phyloP scores from a whole-genome alignment of 108 stramenopile genomes.

The Craspedostauros australis region DNA sequence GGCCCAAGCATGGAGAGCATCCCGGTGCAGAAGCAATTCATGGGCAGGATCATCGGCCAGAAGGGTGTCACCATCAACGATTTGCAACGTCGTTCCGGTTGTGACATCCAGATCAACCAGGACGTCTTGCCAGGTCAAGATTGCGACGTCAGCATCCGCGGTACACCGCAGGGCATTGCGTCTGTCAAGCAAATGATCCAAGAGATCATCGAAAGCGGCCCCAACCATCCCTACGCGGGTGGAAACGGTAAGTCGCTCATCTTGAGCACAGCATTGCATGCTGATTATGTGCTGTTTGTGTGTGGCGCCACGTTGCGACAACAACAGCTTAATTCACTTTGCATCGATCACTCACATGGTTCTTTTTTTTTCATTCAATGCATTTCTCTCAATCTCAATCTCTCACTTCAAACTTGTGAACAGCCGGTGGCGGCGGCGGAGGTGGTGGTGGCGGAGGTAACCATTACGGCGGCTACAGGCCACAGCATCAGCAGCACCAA shows the following conservation, averaged over 20 bases:
- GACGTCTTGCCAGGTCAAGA: conserved; percentile 76
- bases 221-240: conserved; percentile 82
- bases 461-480: conserved; percentile 25
- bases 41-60: conserved; percentile 86
- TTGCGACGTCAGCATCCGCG: conserved; percentile 79
- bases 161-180: conserved; percentile 63
- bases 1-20: conserved; percentile 48
- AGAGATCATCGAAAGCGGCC: conserved; percentile 84
- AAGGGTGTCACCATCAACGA: conserved; percentile 89
- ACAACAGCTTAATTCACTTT: too few species aligned
- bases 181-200: conserved; percentile 78
- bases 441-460: conserved; percentile 8
- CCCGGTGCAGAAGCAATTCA: conserved; percentile 69
- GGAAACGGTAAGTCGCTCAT: conserved; percentile 29
- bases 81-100: conserved; percentile 77
- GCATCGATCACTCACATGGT: too few species aligned
- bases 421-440: conserved; percentile 11
- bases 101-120: conserved; percentile 91
- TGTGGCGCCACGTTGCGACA: too few species aligned
- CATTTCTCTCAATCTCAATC: too few species aligned
- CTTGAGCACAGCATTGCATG: neutral
- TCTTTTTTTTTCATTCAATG: too few species aligned
- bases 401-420: neutral
- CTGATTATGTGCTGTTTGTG: too few species aligned
- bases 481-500: conserved; percentile 27